Evolutionary conservation across 2,329 filamentous ascomycete genomes (phyloP).

Genomic region (Pyrenophora seminiperda): DNA sequence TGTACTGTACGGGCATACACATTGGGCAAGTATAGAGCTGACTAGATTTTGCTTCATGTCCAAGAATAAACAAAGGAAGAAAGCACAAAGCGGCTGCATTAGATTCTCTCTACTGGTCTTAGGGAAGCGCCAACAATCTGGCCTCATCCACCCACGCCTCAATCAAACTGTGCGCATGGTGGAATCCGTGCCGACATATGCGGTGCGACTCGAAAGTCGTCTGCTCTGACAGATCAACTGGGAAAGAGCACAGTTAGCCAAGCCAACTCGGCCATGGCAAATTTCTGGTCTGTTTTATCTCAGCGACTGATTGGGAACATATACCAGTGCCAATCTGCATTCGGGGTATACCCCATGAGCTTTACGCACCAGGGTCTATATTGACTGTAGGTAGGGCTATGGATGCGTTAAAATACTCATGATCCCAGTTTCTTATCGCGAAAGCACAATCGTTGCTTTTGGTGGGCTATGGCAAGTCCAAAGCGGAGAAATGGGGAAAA

Average conservation of each 20-base stretch:
- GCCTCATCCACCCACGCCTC: neutral
- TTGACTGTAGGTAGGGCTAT: neutral
- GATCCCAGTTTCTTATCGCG: neutral
- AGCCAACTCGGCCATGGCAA: neutral
- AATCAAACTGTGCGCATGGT: neutral
- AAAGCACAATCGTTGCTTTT: neutral
- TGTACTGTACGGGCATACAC: neutral
- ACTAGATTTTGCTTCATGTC: neutral
- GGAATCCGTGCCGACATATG: neutral
- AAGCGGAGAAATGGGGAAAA: neutral
- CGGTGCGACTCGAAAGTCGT: slow-evolving; percentile 6
- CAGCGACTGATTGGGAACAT: neutral
- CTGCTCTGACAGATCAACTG: neutral
- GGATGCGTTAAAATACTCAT: neutral
- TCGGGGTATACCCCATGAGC: neutral
- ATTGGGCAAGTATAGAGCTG: neutral
- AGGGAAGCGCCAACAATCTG: neutral
- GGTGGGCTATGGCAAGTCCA: neutral
- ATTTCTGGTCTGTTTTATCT: neutral
- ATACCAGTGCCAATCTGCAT: neutral
- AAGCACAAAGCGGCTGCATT: neutral
- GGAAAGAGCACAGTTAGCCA: neutral
- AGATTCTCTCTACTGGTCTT: neutral
- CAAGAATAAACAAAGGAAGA: neutral
- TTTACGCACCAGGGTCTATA: neutral